phyloP scores from a whole-genome alignment of 768 basidiomycete species.

The Russula compacta region DNA sequence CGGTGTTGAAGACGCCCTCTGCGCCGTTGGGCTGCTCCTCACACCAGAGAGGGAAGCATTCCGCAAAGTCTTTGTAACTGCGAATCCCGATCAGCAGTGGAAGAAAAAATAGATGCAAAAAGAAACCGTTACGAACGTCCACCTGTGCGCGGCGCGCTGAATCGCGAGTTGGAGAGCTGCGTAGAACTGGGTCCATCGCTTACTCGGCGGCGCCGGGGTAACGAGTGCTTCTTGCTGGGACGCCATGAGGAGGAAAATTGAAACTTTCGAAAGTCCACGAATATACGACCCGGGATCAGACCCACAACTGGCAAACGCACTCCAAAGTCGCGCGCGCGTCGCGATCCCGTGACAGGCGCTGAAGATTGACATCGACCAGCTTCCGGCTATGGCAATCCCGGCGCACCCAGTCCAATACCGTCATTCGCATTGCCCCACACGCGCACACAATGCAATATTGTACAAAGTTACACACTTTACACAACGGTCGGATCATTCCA shows the following conservation, averaged over 20 bases:
- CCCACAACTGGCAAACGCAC: too few relatives aligned
- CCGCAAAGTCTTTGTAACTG: slow-evolving; percentile 39
- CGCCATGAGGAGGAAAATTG: slow-evolving; percentile 19
- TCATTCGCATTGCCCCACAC: too few relatives aligned
- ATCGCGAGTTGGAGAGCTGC: slow-evolving; percentile 45
- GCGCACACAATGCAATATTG: background rate
- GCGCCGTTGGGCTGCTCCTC: slow-evolving; percentile 30
- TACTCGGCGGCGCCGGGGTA: slow-evolving; percentile 24
- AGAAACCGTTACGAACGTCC: slow-evolving; percentile 31
- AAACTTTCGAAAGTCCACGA: too few relatives aligned
- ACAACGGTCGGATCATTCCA: too few relatives aligned
- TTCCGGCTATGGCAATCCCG: too few relatives aligned
- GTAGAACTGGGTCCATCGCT: slow-evolving; percentile 44
- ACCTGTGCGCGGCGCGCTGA: slow-evolving; percentile 42
- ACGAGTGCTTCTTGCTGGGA: slow-evolving; percentile 12
- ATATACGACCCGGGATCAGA: too few relatives aligned
- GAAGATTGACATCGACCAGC: too few relatives aligned
- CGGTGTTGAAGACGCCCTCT: slow-evolving; percentile 37
- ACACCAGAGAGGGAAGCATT: slow-evolving; percentile 33
- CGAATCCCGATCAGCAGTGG: too few relatives aligned
- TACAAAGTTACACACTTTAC: background rate
- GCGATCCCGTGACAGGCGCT: too few relatives aligned
- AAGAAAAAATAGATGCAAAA: slow-evolving; percentile 21
- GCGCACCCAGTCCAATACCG: too few relatives aligned
- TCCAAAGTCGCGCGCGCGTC: too few relatives aligned